Percentiles rank a stretch among this genome's conserved stretches.
Conservation (phyloP, 2,329 filamentous ascomycete genomes). For the Westerdykella ornata region DNA sequence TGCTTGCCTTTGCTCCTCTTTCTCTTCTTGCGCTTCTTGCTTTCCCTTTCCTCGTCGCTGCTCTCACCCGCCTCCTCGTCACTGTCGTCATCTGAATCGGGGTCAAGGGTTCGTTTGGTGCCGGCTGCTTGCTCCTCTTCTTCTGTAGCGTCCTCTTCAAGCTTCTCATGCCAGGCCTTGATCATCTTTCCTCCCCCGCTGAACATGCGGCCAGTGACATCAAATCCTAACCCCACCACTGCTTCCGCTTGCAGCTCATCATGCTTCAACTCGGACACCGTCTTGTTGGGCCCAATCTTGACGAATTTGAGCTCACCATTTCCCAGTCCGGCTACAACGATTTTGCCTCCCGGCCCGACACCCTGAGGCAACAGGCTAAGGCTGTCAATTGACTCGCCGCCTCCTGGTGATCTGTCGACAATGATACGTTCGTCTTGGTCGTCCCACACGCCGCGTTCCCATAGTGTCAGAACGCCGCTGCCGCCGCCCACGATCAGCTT, state of each 20-base stretch:
- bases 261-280: slow-evolving; percentile 63
- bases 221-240: slow-evolving; percentile 75
- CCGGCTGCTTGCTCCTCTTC: slow-evolving; percentile 46
- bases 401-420: slow-evolving; percentile 56
- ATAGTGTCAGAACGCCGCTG: slow-evolving; percentile 78
- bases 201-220: slow-evolving; percentile 78
- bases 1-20: slow-evolving; percentile 36
- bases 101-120: slow-evolving; percentile 24
- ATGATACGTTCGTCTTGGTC: slow-evolving; percentile 87
- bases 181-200: slow-evolving; percentile 78
- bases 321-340: slow-evolving; percentile 71
- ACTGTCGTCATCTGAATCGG: slow-evolving; percentile 44
- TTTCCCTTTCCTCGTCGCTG: slow-evolving; percentile 42
- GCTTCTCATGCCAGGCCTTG: slow-evolving; percentile 82
- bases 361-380: slow-evolving; percentile 65
- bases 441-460: slow-evolving; percentile 93
- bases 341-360: slow-evolving; percentile 60
- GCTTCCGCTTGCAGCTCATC: slow-evolving; percentile 70
- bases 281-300: slow-evolving; percentile 64
- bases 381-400: slow-evolving; percentile 75
- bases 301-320: slow-evolving; percentile 75
- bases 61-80: slow-evolving; percentile 38
- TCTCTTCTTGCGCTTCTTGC: slow-evolving; percentile 40
- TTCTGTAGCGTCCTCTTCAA: slow-evolving; percentile 55
- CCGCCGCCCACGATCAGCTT: slow-evolving; percentile 72